These are phyloP conservation scores for Oleoguttula mirabilis DNA, from an alignment of 495 filamentous ascomycete genomes.

Conservation along the genomic window DNA sequence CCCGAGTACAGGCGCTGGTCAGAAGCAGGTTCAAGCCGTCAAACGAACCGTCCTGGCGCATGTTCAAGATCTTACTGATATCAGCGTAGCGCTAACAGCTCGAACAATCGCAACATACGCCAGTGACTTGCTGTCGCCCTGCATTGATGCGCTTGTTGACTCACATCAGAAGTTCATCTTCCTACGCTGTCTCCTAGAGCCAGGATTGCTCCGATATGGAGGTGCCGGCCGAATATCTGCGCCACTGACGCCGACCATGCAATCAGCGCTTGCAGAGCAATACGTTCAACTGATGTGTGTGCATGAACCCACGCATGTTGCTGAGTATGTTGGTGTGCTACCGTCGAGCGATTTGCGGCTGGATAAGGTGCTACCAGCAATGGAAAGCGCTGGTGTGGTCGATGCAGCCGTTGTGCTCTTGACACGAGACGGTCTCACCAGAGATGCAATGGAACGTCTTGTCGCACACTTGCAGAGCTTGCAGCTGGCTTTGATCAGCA, in stretches of 20 bases:
- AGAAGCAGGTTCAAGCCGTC: conserved; percentile 66
- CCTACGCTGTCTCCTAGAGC: conserved; percentile 66
- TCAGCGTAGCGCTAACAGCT: conserved; percentile 59
- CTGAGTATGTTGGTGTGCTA: conserved; percentile 67
- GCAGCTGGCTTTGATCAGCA: conserved; percentile 63
- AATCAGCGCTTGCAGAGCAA: conserved; percentile 52
- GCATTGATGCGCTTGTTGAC: conserved; percentile 53
- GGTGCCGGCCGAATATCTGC: neutral
- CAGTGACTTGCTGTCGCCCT: conserved; percentile 56
- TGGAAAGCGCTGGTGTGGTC: conserved; percentile 80
- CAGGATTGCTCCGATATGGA: conserved; percentile 27
- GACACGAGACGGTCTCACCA: conserved; percentile 76
- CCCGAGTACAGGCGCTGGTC: conserved; percentile 53
- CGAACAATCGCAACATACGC: conserved; percentile 53
- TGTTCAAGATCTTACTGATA: conserved; percentile 52
- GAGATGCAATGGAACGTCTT: conserved; percentile 72
- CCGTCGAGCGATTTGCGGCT: conserved; percentile 71
- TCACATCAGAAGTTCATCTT: conserved; percentile 62
- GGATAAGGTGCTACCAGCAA: conserved; percentile 67
- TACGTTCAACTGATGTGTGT: conserved; percentile 86
- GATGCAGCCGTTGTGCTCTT: conserved; percentile 89
- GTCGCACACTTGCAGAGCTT: conserved; percentile 65
- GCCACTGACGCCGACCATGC: neutral
- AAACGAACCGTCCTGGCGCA: conserved; percentile 57
- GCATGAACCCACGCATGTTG: conserved; percentile 70